phyloP scores from a whole-genome alignment of 768 basidiomycete species.

The Suillus discolor region DNA sequence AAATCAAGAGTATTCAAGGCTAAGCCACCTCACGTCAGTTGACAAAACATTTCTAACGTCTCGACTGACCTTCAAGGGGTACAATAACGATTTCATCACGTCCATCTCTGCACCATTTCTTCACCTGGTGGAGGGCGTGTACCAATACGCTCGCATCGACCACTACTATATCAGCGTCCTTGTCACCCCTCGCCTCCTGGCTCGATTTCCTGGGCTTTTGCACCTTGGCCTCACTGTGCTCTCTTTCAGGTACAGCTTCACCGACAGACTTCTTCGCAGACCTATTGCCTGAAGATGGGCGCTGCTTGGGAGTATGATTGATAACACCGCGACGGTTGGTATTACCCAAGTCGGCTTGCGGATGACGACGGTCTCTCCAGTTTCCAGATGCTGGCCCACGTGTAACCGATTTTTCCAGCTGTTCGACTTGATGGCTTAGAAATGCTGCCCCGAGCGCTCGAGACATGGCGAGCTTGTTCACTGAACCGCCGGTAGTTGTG shows the following conservation, averaged over 20 bases:
- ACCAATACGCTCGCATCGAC: constrained; percentile 84
- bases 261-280: constrained; percentile 23
- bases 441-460: constrained; percentile 86
- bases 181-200: constrained; percentile 37
- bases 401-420: constrained; percentile 77
- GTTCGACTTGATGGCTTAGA: constrained; percentile 84
- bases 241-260: constrained; percentile 21
- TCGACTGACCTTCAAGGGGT: constrained; percentile 80
- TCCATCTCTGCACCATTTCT: constrained; percentile 79
- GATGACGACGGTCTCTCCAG: constrained; percentile 57
- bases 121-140: constrained; percentile 75
- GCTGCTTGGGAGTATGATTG: constrained; percentile 25
- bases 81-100: constrained; percentile 79
- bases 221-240: constrained; percentile 22
- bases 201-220: constrained; percentile 22
- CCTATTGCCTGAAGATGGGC: constrained; percentile 21
- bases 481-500: constrained; percentile 26
- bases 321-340: constrained; percentile 21
- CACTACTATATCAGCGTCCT: constrained; percentile 76
- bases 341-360: constrained; percentile 18
- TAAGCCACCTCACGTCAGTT: constrained; percentile 33
- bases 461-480: constrained; percentile 79
- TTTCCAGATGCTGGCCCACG: constrained; percentile 55
- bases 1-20: constrained; percentile 90
- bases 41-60: neutral